A percentile compares a stretch with the other conserved stretches of the same genome.
phyloP scores from a whole-genome alignment of 2,329 filamentous ascomycete species.

The Macrophomina pseudophaseolina region DNA sequence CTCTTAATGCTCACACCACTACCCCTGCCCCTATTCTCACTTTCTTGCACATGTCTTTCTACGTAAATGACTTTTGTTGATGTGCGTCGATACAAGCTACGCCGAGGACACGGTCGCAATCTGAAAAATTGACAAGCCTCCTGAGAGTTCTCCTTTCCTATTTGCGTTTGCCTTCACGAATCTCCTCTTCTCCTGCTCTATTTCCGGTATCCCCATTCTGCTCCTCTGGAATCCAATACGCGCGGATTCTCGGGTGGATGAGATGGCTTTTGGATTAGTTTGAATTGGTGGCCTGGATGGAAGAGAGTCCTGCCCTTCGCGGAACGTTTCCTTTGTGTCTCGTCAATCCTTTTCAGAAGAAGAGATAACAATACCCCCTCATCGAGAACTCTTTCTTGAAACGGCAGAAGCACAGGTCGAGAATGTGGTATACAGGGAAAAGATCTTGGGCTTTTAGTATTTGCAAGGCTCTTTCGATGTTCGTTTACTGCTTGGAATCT shows the following conservation, averaged over 20 bases:
- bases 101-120: slow-evolving; percentile 21
- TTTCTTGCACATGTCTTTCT: slow-evolving; percentile 25
- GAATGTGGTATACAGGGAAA: slow-evolving; percentile 8
- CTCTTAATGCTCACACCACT: neutral
- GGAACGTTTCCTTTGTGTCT: slow-evolving; percentile 16
- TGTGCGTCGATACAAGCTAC: slow-evolving; percentile 11
- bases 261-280: slow-evolving; percentile 19
- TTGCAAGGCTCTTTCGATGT: slow-evolving; percentile 14
- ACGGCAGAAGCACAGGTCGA: slow-evolving; percentile 17
- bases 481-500: slow-evolving; percentile 14
- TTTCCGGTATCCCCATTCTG: slow-evolving; percentile 10
- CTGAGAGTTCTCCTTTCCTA: slow-evolving; percentile 12
- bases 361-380: slow-evolving; percentile 11
- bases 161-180: slow-evolving; percentile 22
- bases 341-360: slow-evolving; percentile 17
- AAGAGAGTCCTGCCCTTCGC: slow-evolving; percentile 17
- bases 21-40: slow-evolving; percentile 6
- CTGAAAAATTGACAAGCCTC: slow-evolving; percentile 20
- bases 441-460: neutral
- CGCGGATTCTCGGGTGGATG: neutral
- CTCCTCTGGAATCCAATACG: neutral
- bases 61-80: slow-evolving; percentile 26
- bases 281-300: slow-evolving; percentile 7
- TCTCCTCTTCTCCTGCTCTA: slow-evolving; percentile 21
- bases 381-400: neutral